Evolutionary conservation across 1,284 basidiomycete species (phyloP), one percentile per base, ranked within the genome.

Genomic region (Apiotrichum gracile): DNA sequence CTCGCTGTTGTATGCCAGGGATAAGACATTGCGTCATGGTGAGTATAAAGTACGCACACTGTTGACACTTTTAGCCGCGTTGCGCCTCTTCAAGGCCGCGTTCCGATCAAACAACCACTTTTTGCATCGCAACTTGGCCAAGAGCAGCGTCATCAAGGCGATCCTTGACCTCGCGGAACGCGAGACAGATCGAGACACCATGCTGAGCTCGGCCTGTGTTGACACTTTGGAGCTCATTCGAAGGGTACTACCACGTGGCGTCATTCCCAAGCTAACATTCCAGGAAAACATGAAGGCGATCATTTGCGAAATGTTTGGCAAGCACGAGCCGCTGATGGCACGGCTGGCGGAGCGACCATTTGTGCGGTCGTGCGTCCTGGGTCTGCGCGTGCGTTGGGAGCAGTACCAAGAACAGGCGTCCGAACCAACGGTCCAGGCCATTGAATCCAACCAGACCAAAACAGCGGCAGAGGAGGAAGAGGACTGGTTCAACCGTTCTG

Each of bases 191-290:
- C 81, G 88, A 54, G 94, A 98, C 75, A 98, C 94, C 73, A 81
- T 99, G 60, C 79, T 98, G 42, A 88, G 86, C 65, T 93, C 91
- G 60, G 89, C 93, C 19, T 97, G 91, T 77, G 85, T 96, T 67
- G 94, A 98, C 69, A 88, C 91, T 59, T 91, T 98, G 66, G 94
- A 98, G 65, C 81, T 83, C 61, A 88, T 97, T 72, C 84, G 88
- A 55, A 83, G 82, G 78, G 91, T 92, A 58, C 60, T 81, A 71
- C 5, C n/a, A n/a, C 7, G 13, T n/a, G 12, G 22, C 21, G 9
- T 43, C 22, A 31, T 22, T 19, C n/a, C n/a, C 47, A 27, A 22
- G n/a, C 43, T 53, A 46, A 51, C 52, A 47, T 0, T 21, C 21
- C 64, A 93, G 89, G 90, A 93, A 61, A 92, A 93, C 68, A 78